Evolutionary conservation across 208 protist genomes (phyloP), one percentile per base, ranked within the genome.

Genomic region (Acanthamoeba triangularis): DNA sequence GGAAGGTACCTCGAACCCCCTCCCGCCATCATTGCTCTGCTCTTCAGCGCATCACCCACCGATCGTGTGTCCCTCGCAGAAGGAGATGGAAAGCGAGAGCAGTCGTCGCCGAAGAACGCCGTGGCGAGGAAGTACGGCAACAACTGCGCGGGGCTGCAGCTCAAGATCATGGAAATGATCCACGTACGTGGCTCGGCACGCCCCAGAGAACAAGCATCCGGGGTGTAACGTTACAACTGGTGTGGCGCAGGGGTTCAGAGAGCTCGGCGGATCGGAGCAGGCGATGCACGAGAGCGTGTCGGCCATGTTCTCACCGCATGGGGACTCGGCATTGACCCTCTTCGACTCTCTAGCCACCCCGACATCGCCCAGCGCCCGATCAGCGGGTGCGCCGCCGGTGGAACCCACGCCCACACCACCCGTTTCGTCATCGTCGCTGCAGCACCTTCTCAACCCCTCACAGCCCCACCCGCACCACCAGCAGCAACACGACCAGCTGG

Each of bases 131-230:
- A 82, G 74, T 82, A 82, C 74, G 33, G 41, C 44, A 52, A 30
- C 37, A 82, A 52, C 74, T 54, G 74, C 23, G 37, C 44, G 0
- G 74, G 74, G 4, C 41, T 82, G 14, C 74, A 82, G 74, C 44
- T 82, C n/a, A 82, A 82, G 41, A 82, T 82, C 37, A 82, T 82
- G 74, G 74, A 82, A 30, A 54, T 82, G 74, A 82, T 82, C 8
- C 74, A 52, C 23, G 74, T 82, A n/a, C n/a, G n/a, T n/a, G n/a
- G n/a, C n/a, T n/a, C n/a, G n/a, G n/a, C n/a, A n/a, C n/a, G n/a
- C n/a, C n/a, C n/a, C n/a, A n/a, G n/a, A n/a, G n/a, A n/a, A n/a
- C n/a, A n/a, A n/a, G n/a, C n/a, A n/a, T n/a, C n/a, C n/a, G n/a
- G n/a, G n/a, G n/a, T n/a, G n/a, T n/a, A n/a, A n/a, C n/a, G n/a